Evolutionary conservation across 257 asterid genomes (phyloP), one percentile per base, ranked within the genome.

Genomic region (Scutellaria baicalensis): DNA sequence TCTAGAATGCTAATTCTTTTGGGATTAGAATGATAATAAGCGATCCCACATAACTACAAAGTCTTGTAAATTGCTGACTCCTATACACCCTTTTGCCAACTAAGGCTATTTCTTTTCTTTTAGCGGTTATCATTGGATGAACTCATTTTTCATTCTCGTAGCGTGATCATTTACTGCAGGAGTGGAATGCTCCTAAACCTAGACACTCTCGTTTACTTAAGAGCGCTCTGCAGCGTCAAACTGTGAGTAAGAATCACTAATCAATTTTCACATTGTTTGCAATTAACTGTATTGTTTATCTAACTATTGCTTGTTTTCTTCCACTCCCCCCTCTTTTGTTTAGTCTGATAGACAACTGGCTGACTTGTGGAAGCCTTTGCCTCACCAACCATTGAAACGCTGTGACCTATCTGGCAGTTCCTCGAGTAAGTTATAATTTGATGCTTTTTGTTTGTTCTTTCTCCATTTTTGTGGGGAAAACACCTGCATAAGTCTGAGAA

Each of bases 161-260:
- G 72, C 43, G 18, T 39, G 36, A 9, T 52, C 56, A 31, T 33
- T 66, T 60, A 33, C 23, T 82, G 77, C 86, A 90, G 97, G 97
- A 85, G 59, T 90, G 91, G 95, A 89, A 86, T 83, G 85, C 89
- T 69, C 89, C 95, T 18, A 94, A 94, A 69, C 92, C 95, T 70
- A 86, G 97, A 74, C 99, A 91, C 70, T 84, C 97, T 54, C 86
- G 85, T 59, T 80, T 94, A 64, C 86, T 92, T 17, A 88, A 85
- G 83, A 83, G 90, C 77, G 98, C 97, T 52, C 75, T 88, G 51
- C 91, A 76, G 45, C 92, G 88, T 9, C 76, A 85, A 84, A 83
- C 82, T 80, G 99, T 94, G 84, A 90, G 96, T 75, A 73, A 67
- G 75, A 52, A 63, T 71, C 35, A 55, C 35, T 47, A 11, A 58